Evolutionary conservation across 805 yeast genomes (phyloP), one percentile per base, ranked within the genome.

Genomic region (Metschnikowia chrysomelidarum): DNA sequence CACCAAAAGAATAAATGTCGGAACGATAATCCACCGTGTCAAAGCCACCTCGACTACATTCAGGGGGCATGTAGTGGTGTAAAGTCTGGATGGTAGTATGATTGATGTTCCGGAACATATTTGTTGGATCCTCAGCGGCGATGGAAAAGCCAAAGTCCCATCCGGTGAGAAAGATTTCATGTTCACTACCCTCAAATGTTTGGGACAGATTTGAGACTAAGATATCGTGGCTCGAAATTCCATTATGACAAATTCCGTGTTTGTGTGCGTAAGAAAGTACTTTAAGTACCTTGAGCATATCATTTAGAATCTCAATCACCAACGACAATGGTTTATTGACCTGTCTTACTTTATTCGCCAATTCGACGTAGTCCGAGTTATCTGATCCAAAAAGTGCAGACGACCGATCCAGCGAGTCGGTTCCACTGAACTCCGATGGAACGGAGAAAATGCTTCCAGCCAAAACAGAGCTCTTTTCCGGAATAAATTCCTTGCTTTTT

Each of bases 31-130:
- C 77, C 14, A 69, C 72, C 4, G 60, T 50, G 10, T 60, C 50
- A 19, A 55, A 55, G 8, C 49, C 40, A 18, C 62, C 64, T 1
- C 73, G 69, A 16, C 72, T 62, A 5, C 67, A 60, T 48, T 75
- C 80, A 1, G 80, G 80, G 1, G 78, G 67, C 42, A 71, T 64
- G 43, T 66, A 75, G 1, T 75, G 74, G 14, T 73, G 49, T 39
- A 65, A 57, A 19, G 62, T 65, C 2, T 60, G 58, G 11, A 70
- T 53, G 19, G 56, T 58, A 34, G 56, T 48, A 39, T 64, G 53
- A 40, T 71, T 68, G n/a, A 61, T 50, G 20, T 64, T 58, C 18
- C 78, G 49, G 41, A 61, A 72, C 13, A 71, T 68, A 30, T 64
- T 55, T 11, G 62, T 47, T 19, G 71, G 56, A 36, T 64, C 68